Base-by-base conservation (phyloP, 2,329 filamentous ascomycete species). In the Leptographium flavum region DNA sequence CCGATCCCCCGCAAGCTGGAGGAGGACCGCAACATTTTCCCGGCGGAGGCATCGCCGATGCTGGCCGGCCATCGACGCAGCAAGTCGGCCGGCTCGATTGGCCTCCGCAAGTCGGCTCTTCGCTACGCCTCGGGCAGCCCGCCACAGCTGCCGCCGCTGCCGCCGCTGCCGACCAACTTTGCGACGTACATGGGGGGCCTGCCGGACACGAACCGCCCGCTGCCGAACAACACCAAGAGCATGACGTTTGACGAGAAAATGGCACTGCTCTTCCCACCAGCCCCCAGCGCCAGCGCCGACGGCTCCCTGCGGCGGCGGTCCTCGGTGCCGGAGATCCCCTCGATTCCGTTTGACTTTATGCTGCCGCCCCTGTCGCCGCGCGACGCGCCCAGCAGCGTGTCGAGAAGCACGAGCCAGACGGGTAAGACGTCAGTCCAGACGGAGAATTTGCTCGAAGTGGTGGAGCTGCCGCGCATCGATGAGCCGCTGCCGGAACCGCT, bases 161-260 rank as follows among this genome's bases (percentile, higher is more conserved):
- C 70, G 7, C 68, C 73, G 1, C 70, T 70, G 6, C 69, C 73
- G 2, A 64, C 62, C 42, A 69, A 60, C 46, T 61, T 64, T 17
- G 60, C 61, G 22, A 54, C 58, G 25, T 31, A 35, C 17, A 32
- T 36, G 15, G 41, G 39, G 19, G 42, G n/a, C n/a, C n/a, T 23
- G 7, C 35, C 38, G 4, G 36, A 43, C 27, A 52, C 61, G 7
- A 47, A 57, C 33, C 57, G 67, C 15, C 61, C 71, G 17, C 60
- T 65, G 6, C 67, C 71, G 3, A 75, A 74, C 47, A 59, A 72
- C 48, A 74, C 70, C 3, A 69, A 67, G 56, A 76, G 70, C 54
- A 76, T 76, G 73, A 74, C 70, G 0, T 68, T 74, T 49, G 63
- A 75, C 43, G 73, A 76, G 52, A 76, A 76, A 55, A 71, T 76